Evolutionary conservation across 1,139 yeast genomes (phyloP), one percentile per base, ranked within the genome.

Genomic region (Pichia sp.): DNA sequence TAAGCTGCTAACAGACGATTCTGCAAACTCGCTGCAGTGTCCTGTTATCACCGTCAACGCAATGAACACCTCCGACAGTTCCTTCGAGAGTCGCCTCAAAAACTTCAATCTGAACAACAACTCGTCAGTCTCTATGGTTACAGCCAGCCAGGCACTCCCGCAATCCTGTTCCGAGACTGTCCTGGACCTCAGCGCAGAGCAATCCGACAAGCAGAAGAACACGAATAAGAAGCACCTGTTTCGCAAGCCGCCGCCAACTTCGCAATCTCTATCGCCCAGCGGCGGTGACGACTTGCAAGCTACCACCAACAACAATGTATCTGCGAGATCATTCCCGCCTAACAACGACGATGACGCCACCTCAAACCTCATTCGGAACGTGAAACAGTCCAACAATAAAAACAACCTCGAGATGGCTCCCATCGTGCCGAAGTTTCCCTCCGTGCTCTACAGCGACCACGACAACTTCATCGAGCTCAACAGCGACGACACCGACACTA

Each of bases 61-160:
- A 18, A 41, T 47, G 30, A 31, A 40, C 31, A n/a, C 16, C 18
- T 30, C 49, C 10, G 19, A 34, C 40, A 34, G 31, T 13, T 28
- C 51, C 5, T 18, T 12, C 13, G 49, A 49, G 13, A 40, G 46
- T 10, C 22, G 37, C 19, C 6, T 46, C 9, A 39, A 23, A n/a
- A 26, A 47, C 16, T 44, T 52, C 13, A 50, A 44, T 31, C 9
- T 52, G n/a, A 49, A 30, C 21, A 44, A 53, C 28, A 36, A 43
- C 22, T 53, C 56, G 5, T 23, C 52, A 2, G 18, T 23, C 12
- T 52, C 55, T 26, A 22, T 43, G 10, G 28, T 16, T 30, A 31
- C 25, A 8, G 9, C 46, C 4, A 30, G 23, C 10, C 10, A 13
- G 22, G 9, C n/a, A 36, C 12, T 9, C 8, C 21, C 22, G n/a